Evolutionary conservation across 2,329 filamentous ascomycete genomes (phyloP), one percentile per base, ranked within the genome.

Genomic region (Zymoseptoria brevis): DNA sequence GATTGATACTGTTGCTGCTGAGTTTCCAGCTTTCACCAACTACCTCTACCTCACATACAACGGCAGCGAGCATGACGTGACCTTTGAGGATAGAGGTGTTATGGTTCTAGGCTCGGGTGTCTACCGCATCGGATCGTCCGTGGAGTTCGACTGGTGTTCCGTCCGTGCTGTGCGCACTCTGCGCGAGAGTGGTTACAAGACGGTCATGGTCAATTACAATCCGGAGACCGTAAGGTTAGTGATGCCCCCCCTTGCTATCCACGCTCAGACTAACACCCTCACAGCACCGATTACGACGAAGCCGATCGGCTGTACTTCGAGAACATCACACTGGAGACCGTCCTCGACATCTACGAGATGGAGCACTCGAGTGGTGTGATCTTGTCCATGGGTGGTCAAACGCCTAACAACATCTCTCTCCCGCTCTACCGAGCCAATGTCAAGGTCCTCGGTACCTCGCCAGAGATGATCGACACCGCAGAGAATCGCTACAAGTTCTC

Each of bases 401-500:
- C 90, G 0, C 93, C 94, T 2, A 97, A 97, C 82, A 97, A 97
- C 79, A 96, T 99, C 69, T 91, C 94, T 1, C 81, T 97, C 55
- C 89, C 90, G 2, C 83, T 99, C 19, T 87, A 92, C 74, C 88
- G 93, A 64, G 83, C 91, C 54, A 94, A 95, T 62, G 89, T 96
- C 71, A 95, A 93, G 78, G 87, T 97, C 41, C 81, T 97, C 3
- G 94, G 94, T 67, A 99, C 94, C 1, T 96, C 93, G 0, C 94
- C 94, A 8, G 94, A 99, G 75, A 97, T 97, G 93, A 97, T 99
- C 71, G 94, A 99, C 74, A 90, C 84, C 41, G 94, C 94, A 1
- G 94, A 99, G 80, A 97, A 99, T 75, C 83, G 94, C 60, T 97
- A 95, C 83, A 97, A 97, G 80, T 97, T 97, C 80, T 96, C 91